Conservation (phyloP, 768 basidiomycete genomes). For the Pisolithus sp. region DNA sequence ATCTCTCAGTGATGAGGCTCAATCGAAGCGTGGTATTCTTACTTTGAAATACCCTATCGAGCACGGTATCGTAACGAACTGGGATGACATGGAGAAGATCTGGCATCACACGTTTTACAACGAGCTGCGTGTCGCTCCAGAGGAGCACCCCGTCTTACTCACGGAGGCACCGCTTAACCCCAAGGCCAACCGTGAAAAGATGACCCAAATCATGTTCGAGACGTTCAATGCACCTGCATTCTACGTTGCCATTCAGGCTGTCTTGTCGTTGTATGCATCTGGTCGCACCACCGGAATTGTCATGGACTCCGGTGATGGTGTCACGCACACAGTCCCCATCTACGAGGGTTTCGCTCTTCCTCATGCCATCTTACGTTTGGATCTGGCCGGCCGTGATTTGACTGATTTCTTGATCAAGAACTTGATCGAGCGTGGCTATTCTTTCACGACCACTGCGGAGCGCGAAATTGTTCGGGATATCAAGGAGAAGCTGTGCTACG, state of each 20-base stretch:
- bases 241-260: slow-evolving; percentile 71
- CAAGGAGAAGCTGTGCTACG: slow-evolving; percentile 91
- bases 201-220: slow-evolving; percentile 78
- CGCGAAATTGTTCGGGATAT: slow-evolving; percentile 94
- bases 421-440: slow-evolving; percentile 86
- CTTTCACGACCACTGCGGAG: slow-evolving; percentile 91
- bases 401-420: slow-evolving; percentile 81
- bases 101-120: slow-evolving; percentile 97
- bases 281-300: slow-evolving; percentile 95
- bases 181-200: slow-evolving; percentile 68
- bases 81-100: slow-evolving; percentile 99
- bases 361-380: slow-evolving; percentile 88
- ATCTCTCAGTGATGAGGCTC: slow-evolving; percentile 72
- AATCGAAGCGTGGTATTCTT: slow-evolving; percentile 92
- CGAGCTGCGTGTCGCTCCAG: slow-evolving; percentile 70
- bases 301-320: slow-evolving; percentile 94
- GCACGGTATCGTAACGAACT: slow-evolving; percentile 95
- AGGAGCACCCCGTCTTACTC: slow-evolving; percentile 68
- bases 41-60: slow-evolving; percentile 91
- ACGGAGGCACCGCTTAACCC: slow-evolving; percentile 73
- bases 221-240: slow-evolving; percentile 72
- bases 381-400: slow-evolving; percentile 89
- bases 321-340: slow-evolving; percentile 93
- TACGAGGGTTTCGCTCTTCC: slow-evolving; percentile 93
- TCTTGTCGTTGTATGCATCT: slow-evolving; percentile 80